Evolutionary conservation across 1,139 yeast species (phyloP).

Genomic region (Yamadazyma aaseri): DNA sequence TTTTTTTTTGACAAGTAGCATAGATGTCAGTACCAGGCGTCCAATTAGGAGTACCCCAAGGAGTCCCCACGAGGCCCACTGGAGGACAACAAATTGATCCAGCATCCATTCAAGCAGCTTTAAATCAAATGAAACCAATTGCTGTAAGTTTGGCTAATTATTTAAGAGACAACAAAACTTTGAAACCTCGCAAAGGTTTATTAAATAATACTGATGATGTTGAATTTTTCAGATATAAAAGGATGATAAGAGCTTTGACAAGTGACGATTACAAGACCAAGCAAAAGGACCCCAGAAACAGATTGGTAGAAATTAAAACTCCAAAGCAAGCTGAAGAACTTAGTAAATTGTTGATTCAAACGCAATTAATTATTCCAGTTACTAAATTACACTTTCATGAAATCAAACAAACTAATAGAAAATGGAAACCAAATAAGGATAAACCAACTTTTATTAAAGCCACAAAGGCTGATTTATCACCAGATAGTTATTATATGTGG

Average conservation of each 20-base stretch:
- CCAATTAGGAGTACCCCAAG: slow-evolving; percentile 16
- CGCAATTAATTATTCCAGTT: slow-evolving; percentile 74
- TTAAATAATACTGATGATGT: slow-evolving; percentile 63
- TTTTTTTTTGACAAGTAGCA: background rate
- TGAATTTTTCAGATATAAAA: slow-evolving; percentile 84
- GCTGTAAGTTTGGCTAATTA: slow-evolving; percentile 64
- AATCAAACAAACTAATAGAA: slow-evolving; percentile 60
- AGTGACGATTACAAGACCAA: slow-evolving; percentile 68
- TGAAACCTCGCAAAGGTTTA: slow-evolving; percentile 81
- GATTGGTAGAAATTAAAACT: slow-evolving; percentile 56
- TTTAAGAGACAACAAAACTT: slow-evolving; percentile 58
- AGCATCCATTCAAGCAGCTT: slow-evolving; percentile 14
- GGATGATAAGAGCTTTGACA: slow-evolving; percentile 75
- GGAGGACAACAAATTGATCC: slow-evolving; percentile 9
- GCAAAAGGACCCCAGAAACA: slow-evolving; percentile 50
- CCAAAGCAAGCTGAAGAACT: slow-evolving; percentile 60
- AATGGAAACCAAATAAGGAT: slow-evolving; percentile 65
- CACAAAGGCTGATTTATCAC: slow-evolving; percentile 66
- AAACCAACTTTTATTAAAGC: slow-evolving; percentile 69
- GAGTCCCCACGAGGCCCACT: slow-evolving; percentile 5
- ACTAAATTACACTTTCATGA: slow-evolving; percentile 70
- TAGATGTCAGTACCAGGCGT: slow-evolving; percentile 18
- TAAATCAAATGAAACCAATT: slow-evolving; percentile 19
- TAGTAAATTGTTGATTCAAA: slow-evolving; percentile 67
- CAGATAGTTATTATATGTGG: slow-evolving; percentile 89